A percentile compares a stretch with the other conserved stretches of the same genome.
Conservation (phyloP, 73 alveolate species). For the Paramecium sonneborni region DNA sequence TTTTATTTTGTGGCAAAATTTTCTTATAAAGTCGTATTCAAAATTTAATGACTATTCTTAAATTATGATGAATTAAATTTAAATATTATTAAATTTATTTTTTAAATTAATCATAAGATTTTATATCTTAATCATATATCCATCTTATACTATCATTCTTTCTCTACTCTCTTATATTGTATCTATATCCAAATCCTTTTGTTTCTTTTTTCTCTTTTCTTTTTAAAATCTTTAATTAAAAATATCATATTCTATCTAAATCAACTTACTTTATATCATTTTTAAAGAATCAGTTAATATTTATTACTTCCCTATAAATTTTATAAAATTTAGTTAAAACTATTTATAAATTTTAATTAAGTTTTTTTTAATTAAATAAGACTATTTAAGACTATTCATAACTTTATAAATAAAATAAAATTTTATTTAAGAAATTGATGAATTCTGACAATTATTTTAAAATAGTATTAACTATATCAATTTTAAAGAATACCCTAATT, state of each 20-base stretch:
- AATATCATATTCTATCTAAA: no score
- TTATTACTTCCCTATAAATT: no score
- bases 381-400: neutral
- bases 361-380: neutral
- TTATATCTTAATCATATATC: no score
- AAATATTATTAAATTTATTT: neutral
- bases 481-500: neutral
- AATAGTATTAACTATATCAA: neutral
- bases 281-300: no score
- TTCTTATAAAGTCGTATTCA: neutral
- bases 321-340: no score
- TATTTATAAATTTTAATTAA: neutral
- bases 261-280: no score
- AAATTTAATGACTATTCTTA: conserved; percentile 27
- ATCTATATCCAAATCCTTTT: no score
- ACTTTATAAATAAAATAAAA: neutral
- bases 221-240: no score
- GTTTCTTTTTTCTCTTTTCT: no score
- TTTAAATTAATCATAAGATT: neutral
- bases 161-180: no score
- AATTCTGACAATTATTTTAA: neutral
- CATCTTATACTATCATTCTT: no score
- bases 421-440: neutral
- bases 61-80: neutral
- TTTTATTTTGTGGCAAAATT: neutral